Evolutionary conservation across 2,329 filamentous ascomycete genomes (phyloP).

Genomic region (Davidsoniella virescens): DNA sequence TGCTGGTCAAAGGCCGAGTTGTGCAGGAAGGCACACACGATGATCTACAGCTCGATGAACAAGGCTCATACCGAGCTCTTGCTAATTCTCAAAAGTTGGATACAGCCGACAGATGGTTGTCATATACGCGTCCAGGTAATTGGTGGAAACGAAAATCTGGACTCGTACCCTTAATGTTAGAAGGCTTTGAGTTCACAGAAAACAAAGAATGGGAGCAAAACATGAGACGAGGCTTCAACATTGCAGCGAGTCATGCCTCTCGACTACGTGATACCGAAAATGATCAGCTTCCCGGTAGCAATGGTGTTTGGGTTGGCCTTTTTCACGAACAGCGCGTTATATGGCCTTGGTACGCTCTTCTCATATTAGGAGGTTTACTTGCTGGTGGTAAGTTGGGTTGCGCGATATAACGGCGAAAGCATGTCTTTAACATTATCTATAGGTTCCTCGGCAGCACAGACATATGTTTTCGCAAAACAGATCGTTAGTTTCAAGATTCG

Average conservation of each 20-base stretch:
- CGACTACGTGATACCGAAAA: not conserved
- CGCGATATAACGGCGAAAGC: not conserved
- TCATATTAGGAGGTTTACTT: conserved; percentile 10
- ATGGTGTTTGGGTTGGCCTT: conserved; percentile 9
- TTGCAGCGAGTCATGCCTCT: conserved; percentile 5
- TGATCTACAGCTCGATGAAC: conserved; percentile 28
- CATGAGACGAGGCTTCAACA: conserved; percentile 7
- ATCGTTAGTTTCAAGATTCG: conserved; percentile 10
- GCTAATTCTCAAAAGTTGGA: conserved; percentile 21
- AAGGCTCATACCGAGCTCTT: conserved; percentile 29
- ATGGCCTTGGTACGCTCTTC: conserved; percentile 13
- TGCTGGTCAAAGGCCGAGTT: conserved; percentile 47
- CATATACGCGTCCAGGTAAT: conserved; percentile 3
- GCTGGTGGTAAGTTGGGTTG: conserved; percentile 12
- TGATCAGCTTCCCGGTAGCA: conserved; percentile 1
- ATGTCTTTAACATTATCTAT: not conserved
- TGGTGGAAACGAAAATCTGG: conserved; percentile 12
- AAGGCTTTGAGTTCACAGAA: conserved; percentile 9
- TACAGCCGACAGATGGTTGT: not conserved
- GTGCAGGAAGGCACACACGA: conserved; percentile 44
- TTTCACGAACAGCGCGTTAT: conserved; percentile 8
- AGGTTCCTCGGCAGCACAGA: conserved; percentile 12
- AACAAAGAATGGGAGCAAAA: conserved; percentile 9
- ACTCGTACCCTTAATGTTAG: conserved; percentile 7
- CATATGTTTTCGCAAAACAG: conserved; percentile 14